phyloP scores from a whole-genome alignment of 2,329 filamentous ascomycete species.

The Chaetomiaceae sp. region DNA sequence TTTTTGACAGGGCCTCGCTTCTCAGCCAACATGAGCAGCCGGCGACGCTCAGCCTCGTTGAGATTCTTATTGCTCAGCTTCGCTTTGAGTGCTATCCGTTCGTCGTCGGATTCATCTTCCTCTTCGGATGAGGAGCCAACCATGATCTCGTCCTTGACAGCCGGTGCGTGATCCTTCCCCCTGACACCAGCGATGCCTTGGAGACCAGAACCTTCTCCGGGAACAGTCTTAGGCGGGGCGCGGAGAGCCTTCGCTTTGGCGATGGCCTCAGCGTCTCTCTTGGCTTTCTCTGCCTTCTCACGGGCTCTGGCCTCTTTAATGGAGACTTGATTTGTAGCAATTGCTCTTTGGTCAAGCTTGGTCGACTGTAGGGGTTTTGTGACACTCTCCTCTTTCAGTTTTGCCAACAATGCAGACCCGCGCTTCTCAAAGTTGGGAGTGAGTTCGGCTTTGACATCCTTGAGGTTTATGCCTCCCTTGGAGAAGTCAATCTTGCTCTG shows the following conservation, averaged over 20 bases:
- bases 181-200: constrained; percentile 63
- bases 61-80: constrained; percentile 46
- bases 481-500: constrained; percentile 63
- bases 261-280: constrained; percentile 66
- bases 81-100: constrained; percentile 45
- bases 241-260: constrained; percentile 62
- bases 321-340: constrained; percentile 41
- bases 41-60: constrained; percentile 44
- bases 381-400: constrained; percentile 41
- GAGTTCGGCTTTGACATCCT: constrained; percentile 45
- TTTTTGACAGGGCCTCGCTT: constrained; percentile 77
- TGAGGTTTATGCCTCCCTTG: constrained; percentile 40
- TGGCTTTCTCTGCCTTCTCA: constrained; percentile 70
- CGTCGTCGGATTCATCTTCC: constrained; percentile 54
- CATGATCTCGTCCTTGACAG: constrained; percentile 78
- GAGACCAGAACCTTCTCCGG: constrained; percentile 74
- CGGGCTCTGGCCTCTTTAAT: constrained; percentile 71
- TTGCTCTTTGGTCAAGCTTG: constrained; percentile 38
- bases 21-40: constrained; percentile 47
- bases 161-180: constrained; percentile 72
- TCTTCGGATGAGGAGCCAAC: constrained; percentile 77
- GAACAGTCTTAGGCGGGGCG: constrained; percentile 50
- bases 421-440: constrained; percentile 42
- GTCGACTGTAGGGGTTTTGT: constrained; percentile 39
- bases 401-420: constrained; percentile 36